These are phyloP conservation scores for Monoraphidium neglectum DNA, from an alignment of 139 green algal species.

Conservation along the genomic window DNA sequence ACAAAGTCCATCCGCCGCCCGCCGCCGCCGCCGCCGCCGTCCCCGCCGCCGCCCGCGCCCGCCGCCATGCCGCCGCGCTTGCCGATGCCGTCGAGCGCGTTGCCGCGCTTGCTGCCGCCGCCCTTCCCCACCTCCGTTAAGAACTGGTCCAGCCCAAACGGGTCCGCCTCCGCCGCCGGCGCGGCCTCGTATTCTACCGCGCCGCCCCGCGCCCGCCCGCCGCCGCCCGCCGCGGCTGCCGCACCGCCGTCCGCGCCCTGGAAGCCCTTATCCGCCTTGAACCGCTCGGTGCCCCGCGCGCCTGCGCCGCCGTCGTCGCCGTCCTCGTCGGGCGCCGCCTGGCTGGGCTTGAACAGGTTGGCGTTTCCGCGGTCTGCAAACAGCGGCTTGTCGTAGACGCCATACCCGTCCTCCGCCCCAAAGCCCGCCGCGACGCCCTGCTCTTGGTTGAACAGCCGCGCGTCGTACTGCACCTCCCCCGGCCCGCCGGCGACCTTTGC, in stretches of 20 bases:
- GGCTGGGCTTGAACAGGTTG: conserved; percentile 67
- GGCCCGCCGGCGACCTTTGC: conserved; percentile 47
- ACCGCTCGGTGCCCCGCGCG: conserved; percentile 66
- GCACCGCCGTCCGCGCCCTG: conserved; percentile 38
- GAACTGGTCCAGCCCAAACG: conserved; percentile 95
- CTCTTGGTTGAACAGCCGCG: conserved; percentile 98
- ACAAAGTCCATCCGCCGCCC: conserved; percentile 52
- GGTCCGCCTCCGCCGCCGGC: conserved; percentile 79
- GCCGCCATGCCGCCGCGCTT: conserved; percentile 68
- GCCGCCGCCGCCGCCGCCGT: conserved; percentile 35
- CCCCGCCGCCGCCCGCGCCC: conserved; percentile 54
- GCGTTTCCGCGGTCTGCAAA: conserved; percentile 77
- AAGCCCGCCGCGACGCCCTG: conserved; percentile 83
- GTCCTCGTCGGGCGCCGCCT: conserved; percentile 52
- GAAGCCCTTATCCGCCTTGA: conserved; percentile 94
- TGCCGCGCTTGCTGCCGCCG: conserved; percentile 41
- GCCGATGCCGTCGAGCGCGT: conserved; percentile 67
- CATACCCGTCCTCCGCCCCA: conserved; percentile 89
- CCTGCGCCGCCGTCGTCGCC: conserved; percentile 46
- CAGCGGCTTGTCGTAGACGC: conserved; percentile 96
- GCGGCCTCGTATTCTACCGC: conserved; percentile 91
- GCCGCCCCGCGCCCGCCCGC: conserved; percentile 29
- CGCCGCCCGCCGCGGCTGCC: conserved; percentile 13
- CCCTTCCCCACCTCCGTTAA: conserved; percentile 66
- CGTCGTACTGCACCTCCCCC: conserved; percentile 95